phyloP scores from a whole-genome alignment of 2,329 filamentous ascomycete genomes.

The Amphichorda felina region DNA sequence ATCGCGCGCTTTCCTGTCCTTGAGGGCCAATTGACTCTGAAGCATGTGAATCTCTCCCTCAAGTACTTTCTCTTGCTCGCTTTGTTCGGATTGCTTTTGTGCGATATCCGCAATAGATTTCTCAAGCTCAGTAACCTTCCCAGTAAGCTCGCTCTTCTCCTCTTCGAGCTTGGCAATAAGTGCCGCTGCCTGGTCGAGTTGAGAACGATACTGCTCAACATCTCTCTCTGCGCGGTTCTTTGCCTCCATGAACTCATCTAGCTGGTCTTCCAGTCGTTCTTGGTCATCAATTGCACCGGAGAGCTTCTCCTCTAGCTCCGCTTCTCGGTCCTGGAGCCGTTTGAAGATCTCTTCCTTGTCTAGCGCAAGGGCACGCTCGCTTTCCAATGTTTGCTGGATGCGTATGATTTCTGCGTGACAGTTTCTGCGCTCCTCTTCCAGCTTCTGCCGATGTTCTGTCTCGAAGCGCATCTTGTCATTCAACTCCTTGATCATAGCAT shows the following conservation, averaged over 20 bases:
- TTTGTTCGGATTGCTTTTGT: slow-evolving; percentile 58
- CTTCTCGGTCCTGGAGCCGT: slow-evolving; percentile 82
- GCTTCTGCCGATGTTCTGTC: slow-evolving; percentile 56
- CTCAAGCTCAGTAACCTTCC: slow-evolving; percentile 59
- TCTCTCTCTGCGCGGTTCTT: slow-evolving; percentile 85
- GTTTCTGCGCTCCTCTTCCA: slow-evolving; percentile 86
- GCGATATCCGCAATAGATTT: slow-evolving; percentile 59
- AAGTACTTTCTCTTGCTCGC: slow-evolving; percentile 63
- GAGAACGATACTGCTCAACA: slow-evolving; percentile 62
- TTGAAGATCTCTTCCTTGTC: slow-evolving; percentile 99
- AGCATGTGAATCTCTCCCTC: slow-evolving; percentile 83
- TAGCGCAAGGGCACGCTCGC: slow-evolving; percentile 84
- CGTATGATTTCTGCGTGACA: slow-evolving; percentile 78
- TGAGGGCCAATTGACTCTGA: slow-evolving; percentile 76
- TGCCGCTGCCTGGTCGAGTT: slow-evolving; percentile 82
- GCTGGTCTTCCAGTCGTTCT: slow-evolving; percentile 83
- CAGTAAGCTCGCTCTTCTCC: slow-evolving; percentile 67
- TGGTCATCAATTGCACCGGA: slow-evolving; percentile 88
- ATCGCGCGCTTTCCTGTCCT: slow-evolving; percentile 82
- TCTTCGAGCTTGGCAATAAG: slow-evolving; percentile 78
- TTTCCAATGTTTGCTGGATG: slow-evolving; percentile 89
- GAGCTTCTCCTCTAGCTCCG: slow-evolving; percentile 86
- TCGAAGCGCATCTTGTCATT: slow-evolving; percentile 76
- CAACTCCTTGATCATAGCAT: slow-evolving; percentile 83
- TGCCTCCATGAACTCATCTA: slow-evolving; percentile 77